Evolutionary conservation across 202 grass and related monocot species (phyloP).

Genomic region (Zizania palustris): DNA sequence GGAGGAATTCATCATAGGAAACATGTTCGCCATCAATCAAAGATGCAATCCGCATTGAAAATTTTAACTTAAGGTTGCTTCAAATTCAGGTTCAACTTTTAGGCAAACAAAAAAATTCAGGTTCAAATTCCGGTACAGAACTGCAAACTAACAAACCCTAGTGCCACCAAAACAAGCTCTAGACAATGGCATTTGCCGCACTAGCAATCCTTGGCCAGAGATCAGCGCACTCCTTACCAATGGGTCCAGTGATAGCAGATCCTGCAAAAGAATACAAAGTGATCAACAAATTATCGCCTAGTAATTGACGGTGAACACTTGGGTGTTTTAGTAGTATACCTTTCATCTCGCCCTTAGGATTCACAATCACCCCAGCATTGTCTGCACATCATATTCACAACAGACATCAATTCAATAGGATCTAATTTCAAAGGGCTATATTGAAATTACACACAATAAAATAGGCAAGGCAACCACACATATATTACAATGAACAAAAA

Average conservation of each 20-base stretch:
- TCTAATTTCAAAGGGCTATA: neutral
- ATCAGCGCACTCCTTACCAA: conserved; percentile 73
- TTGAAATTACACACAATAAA: neutral
- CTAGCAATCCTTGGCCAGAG: conserved; percentile 76
- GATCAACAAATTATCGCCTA: neutral
- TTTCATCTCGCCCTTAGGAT: conserved; percentile 82
- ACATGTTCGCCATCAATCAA: neutral
- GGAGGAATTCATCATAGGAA: no score
- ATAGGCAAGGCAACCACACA: neutral
- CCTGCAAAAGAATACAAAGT: conserved; percentile 32
- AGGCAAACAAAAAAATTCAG: neutral
- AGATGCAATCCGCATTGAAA: neutral
- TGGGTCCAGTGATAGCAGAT: conserved; percentile 69
- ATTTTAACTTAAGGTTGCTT: neutral
- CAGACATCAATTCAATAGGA: neutral
- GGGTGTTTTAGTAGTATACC: conserved; percentile 27
- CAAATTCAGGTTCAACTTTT: neutral
- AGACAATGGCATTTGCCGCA: conserved; percentile 73
- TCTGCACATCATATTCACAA: conserved; percentile 40
- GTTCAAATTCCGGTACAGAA: conserved; percentile 23
- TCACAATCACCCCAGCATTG: conserved; percentile 81
- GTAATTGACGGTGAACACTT: no score
- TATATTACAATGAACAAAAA: neutral
- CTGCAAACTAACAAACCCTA: neutral
- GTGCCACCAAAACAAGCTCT: conserved; percentile 2